Evolutionary conservation across 306 rosid species (phyloP).

Genomic region (Cicer bijugum): DNA sequence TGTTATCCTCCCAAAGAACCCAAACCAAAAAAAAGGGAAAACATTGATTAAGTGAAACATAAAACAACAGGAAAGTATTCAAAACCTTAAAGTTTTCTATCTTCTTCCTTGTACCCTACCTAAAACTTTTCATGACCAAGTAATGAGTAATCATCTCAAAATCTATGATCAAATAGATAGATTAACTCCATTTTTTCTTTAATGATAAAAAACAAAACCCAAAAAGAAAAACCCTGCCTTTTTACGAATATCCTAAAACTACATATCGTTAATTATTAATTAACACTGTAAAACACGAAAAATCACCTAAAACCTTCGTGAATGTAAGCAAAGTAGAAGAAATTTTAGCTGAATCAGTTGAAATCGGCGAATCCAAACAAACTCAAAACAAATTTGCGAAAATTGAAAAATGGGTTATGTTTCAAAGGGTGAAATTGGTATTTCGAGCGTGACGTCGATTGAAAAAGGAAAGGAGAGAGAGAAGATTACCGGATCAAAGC

Average conservation of each 20-base stretch:
- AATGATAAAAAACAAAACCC: conserved; percentile 17
- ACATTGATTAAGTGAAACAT: conserved; percentile 12
- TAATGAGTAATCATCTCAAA: background rate
- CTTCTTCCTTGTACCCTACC: conserved; percentile 16
- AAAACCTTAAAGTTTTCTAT: background rate
- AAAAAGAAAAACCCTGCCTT: conserved; percentile 25
- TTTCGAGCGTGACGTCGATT: conserved; percentile 18
- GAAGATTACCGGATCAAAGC: conserved; percentile 48
- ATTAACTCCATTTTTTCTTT: conserved; percentile 18
- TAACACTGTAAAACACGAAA: conserved; percentile 7
- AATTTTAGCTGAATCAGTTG: conserved; percentile 36
- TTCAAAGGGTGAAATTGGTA: conserved; percentile 6
- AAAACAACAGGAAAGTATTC: background rate
- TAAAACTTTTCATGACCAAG: conserved; percentile 16
- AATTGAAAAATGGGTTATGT: conserved; percentile 8
- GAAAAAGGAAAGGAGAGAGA: background rate
- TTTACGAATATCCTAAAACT: background rate
- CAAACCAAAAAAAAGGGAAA: conserved; percentile 24
- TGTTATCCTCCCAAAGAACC: conserved; percentile 21
- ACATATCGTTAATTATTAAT: background rate
- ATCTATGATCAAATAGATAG: background rate
- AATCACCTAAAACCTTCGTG: conserved; percentile 1
- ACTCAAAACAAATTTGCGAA: background rate
- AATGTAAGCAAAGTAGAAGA: background rate
- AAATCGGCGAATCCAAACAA: conserved; percentile 20